These are phyloP conservation scores for Coemansia sp. DNA, from an alignment of 192 early-diverging fungal genomes.

Conservation along the genomic window DNA sequence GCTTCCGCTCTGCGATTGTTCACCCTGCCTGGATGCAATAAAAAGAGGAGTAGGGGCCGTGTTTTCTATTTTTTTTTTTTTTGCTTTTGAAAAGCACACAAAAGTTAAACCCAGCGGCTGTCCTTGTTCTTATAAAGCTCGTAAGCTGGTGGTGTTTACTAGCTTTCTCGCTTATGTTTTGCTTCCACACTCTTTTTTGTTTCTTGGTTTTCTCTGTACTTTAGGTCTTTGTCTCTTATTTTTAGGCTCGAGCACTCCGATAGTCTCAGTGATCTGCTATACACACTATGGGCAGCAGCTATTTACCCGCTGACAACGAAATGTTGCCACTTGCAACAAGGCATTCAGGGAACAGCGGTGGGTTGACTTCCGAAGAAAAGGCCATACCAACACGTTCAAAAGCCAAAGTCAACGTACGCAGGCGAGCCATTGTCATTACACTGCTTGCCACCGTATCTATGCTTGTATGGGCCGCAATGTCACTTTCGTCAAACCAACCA, in stretches of 20 bases:
- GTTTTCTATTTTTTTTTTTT: not conserved
- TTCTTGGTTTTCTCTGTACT: too few relatives aligned
- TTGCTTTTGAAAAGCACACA: not conserved
- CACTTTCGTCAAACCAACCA: conserved; percentile 6
- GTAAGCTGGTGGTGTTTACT: too few relatives aligned
- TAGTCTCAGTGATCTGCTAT: not conserved
- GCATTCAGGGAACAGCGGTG: not conserved
- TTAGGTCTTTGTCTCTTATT: too few relatives aligned
- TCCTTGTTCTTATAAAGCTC: too few relatives aligned
- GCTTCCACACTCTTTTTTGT: too few relatives aligned
- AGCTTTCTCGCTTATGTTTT: too few relatives aligned
- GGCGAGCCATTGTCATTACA: not conserved
- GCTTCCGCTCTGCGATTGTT: too few relatives aligned
- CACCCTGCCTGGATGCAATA: not conserved
- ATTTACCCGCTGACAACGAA: not conserved
- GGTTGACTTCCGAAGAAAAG: not conserved
- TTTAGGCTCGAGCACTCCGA: too few relatives aligned
- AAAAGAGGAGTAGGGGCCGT: not conserved
- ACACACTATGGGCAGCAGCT: not conserved
- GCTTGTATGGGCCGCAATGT: conserved; percentile 9
- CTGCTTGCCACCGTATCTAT: conserved; percentile 6
- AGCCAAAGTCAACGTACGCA: not conserved
- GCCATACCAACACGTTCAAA: not conserved
- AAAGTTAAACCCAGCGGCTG: too few relatives aligned
- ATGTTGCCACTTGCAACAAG: not conserved